Base-by-base conservation (phyloP, 108 stramenopile species). In the Discostella stelligeroides region DNA sequence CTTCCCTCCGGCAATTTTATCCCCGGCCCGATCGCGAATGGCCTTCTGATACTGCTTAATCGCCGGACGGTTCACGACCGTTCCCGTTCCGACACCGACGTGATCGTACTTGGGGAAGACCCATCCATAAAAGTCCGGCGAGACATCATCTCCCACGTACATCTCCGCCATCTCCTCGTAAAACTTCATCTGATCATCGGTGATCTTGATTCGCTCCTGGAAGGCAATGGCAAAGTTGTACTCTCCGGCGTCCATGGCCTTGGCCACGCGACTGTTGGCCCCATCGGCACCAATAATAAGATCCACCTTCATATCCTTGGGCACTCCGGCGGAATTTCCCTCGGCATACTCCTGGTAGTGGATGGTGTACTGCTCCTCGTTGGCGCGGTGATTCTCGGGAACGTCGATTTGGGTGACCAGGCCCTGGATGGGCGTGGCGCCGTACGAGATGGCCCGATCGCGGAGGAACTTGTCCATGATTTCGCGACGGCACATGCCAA, bases 81-180 rank as follows among this genome's bases (percentile, higher is more conserved):
- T 98, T 57, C 97, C 97, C 10, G 97, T 98, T 79, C 97, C 97
- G 66, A 98, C 97, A 63, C 96, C 97, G 42, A 98, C 97, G 84
- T 98, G 97, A 85, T 98, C 97, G 79, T 98, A 97, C 84, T 98
- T 98, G 81, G 97, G 97, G 90, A 98, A 98, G 55, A 98, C 97
- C 97, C 97, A 98, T 61, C 96, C 97, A 81, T 98, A 98, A 75
- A 98, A 98, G 77, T 98, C 97, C 30, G 97, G 97, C 40, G 94
- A 95, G 54, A 98, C 97, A 82, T 98, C 97, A 64, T 98, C 97
- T 28, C 97, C 97, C n/a, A 98, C 97, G 66, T 98, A 98, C 95
- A 97, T 97, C 82, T 97, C 95, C 12, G 96, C 94, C 88, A 97
- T 92, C 82, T 97, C 97, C 78, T 98, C 96, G 87, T 98, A 98